These are phyloP conservation scores for Scutellaria baicalensis DNA, from an alignment of 257 asterid species.

Conservation along the genomic window DNA sequence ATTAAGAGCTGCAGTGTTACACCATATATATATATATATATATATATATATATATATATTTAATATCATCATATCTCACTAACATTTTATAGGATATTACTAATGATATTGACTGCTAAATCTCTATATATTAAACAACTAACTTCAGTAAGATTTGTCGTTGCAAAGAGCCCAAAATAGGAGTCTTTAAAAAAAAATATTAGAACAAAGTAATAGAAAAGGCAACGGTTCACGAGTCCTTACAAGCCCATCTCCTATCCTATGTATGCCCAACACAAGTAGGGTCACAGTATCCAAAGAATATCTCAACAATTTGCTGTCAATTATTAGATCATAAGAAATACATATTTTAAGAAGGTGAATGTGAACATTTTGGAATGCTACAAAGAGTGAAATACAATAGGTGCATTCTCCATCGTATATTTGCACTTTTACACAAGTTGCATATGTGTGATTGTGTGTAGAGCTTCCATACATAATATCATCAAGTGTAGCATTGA, in stretches of 20 bases:
- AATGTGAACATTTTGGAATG: not conserved
- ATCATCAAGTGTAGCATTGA: not conserved
- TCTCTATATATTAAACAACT: not conserved
- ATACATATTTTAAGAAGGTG: not conserved
- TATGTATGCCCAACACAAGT: not conserved
- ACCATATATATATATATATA: too few relatives aligned
- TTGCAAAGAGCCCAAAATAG: not conserved
- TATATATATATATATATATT: too few relatives aligned
- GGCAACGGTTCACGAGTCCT: not conserved
- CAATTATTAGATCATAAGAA: conserved; percentile 14
- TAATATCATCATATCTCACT: conserved; percentile 1
- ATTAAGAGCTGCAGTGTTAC: too few relatives aligned
- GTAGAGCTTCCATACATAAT: not conserved
- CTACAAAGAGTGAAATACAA: not conserved
- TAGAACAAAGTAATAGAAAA: not conserved
- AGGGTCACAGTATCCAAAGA: not conserved
- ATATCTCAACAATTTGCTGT: not conserved
- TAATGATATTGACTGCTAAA: not conserved
- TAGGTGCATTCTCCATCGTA: not conserved
- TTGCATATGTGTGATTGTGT: not conserved
- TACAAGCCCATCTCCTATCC: not conserved
- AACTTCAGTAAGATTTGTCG: not conserved
- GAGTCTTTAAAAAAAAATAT: not conserved
- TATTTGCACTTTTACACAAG: not conserved
- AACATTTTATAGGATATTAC: not conserved